Base-by-base conservation (phyloP, 768 basidiomycete genomes). In the Suillus sp. region DNA sequence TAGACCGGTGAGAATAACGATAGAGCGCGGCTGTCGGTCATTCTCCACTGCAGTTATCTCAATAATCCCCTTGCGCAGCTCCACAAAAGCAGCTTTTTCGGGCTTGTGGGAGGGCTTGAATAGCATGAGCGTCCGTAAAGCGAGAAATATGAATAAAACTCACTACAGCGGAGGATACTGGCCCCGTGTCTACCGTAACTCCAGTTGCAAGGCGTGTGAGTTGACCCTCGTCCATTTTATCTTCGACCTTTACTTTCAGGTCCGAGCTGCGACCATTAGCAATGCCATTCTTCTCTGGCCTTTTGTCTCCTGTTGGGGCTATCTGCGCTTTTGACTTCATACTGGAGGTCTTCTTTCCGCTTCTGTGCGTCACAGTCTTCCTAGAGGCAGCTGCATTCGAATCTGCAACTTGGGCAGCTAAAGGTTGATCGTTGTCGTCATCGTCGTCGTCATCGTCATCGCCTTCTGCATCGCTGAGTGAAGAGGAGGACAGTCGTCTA, bases 1-100 rank as follows among this genome's bases (percentile, higher is more conserved):
- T 63, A 99, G 81, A n/a, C 94, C 93, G 4, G 95, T 94, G 60
- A 99, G 84, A 63, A 99, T 88, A 61, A 98, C 85, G 32, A 90
- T 79, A 2, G 93, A 93, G 35, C 88, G 86, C 2, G 91, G 86
- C 51, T 86, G 78, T 30, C 82, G 80, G 70, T 96, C 91, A 67
- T 96, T 96, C 66, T 91, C 87, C 1, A 97, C 93, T 22, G 95
- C 86, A 0, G 84, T 84, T 59, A 97, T 88, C 65, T 87, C 83
- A 68, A 98, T 98, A 64, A 96, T 81, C 7, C 91, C 90, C 64
- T 85, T 87, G 3, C 90, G 86, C 65, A 96, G 81, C 71, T 98
- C 96, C 22, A 89, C 77, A 18, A 86, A 82, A 3, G 95, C 90
- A 16, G 89, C 86, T 67, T 96, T 93, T 69, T 94, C 92, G 5